phyloP scores from a whole-genome alignment of 805 yeast species.

The Starmerella cellae region DNA sequence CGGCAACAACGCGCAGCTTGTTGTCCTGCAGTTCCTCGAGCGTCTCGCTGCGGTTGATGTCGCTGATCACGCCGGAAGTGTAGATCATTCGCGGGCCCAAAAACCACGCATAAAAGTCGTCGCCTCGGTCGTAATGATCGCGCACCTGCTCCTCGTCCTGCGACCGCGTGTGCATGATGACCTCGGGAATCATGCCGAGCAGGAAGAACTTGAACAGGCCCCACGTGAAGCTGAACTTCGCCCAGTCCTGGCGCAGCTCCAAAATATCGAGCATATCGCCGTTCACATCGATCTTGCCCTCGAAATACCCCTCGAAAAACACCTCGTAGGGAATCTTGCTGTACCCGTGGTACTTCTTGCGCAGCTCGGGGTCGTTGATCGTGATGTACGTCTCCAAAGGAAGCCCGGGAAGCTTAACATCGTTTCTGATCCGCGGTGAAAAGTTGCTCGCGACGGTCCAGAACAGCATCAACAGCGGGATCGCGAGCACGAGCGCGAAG shows the following conservation, averaged over 20 bases:
- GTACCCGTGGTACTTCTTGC: constrained; percentile 54
- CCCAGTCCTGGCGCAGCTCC: constrained; percentile 90
- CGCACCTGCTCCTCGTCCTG: constrained; percentile 95
- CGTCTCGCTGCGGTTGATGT: constrained; percentile 56
- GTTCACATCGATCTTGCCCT: constrained; percentile 68
- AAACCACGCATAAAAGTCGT: constrained; percentile 88
- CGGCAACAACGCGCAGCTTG: constrained; percentile 76
- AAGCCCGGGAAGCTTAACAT: constrained; percentile 57
- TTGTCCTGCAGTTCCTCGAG: constrained; percentile 69
- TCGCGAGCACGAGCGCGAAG: constrained; percentile 38
- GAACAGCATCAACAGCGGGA: constrained; percentile 68
- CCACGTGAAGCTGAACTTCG: constrained; percentile 62
- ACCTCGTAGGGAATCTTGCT: constrained; percentile 84
- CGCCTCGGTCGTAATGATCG: constrained; percentile 93
- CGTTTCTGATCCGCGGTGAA: constrained; percentile 71
- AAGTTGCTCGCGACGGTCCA: constrained; percentile 69
- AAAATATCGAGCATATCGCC: constrained; percentile 74
- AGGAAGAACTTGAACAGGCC: constrained; percentile 67
- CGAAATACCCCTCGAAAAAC: constrained; percentile 78
- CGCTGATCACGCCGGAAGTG: constrained; percentile 73
- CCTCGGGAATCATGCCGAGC: constrained; percentile 85
- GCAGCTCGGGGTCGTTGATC: constrained; percentile 61
- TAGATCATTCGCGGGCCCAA: constrained; percentile 90
- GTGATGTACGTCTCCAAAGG: constrained; percentile 71
- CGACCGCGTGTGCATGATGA: constrained; percentile 77